A percentile compares a stretch with the other conserved stretches of the same genome.
Evolutionary conservation across 345 rosid genomes (phyloP).

Genomic region (Sonneratia caseolaris): DNA sequence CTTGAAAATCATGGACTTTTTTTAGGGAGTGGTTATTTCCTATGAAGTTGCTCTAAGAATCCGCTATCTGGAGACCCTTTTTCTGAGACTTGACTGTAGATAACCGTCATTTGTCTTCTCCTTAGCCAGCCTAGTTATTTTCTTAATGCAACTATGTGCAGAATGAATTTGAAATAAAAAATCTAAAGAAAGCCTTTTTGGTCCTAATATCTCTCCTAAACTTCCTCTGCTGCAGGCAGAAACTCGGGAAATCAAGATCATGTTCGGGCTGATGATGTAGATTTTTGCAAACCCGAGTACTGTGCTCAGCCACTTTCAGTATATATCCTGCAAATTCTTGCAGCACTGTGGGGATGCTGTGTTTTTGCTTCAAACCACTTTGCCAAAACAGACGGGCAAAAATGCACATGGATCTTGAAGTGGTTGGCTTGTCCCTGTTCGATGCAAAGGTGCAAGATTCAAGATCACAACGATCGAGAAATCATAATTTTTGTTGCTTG

Average conservation of each 20-base stretch:
- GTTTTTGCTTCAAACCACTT: not conserved
- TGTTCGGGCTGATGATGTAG: constrained; percentile 17
- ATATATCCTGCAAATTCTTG: constrained; percentile 2
- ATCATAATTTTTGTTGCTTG: not conserved
- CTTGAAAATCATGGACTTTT: not conserved
- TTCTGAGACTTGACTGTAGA: not conserved
- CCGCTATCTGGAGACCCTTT: not conserved
- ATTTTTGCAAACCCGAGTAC: constrained; percentile 8
- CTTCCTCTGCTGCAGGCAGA: constrained; percentile 49
- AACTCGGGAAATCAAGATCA: constrained; percentile 51
- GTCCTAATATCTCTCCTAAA: not conserved
- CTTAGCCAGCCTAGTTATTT: not conserved
- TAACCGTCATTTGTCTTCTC: not conserved
- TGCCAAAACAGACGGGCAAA: not conserved
- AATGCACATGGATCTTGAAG: not conserved
- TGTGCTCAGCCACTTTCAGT: not conserved
- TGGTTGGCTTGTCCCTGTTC: not conserved
- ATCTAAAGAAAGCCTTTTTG: not conserved
- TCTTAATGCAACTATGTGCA: not conserved
- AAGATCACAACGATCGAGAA: not conserved
- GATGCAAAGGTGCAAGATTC: not conserved
- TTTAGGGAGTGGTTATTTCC: not conserved
- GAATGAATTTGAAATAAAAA: not conserved
- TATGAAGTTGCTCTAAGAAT: not conserved
- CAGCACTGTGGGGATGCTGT: not conserved